Conservation (phyloP, 495 filamentous ascomycete species). For the Monascus purpureus region DNA sequence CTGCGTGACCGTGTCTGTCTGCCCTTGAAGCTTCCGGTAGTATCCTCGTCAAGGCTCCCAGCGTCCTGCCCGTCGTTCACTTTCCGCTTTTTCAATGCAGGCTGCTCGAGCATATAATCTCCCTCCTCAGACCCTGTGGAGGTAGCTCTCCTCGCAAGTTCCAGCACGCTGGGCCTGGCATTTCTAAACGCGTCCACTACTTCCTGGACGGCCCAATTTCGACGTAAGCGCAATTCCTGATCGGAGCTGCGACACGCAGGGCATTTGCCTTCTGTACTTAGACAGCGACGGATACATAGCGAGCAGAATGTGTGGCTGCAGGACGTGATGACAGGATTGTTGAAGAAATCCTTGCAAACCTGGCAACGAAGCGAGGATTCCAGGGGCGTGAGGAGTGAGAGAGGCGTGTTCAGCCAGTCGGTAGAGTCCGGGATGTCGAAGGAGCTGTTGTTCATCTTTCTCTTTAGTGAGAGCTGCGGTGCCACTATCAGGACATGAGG, state of each 20-base stretch:
- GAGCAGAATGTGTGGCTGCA: constrained; percentile 98
- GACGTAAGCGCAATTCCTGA: constrained; percentile 70
- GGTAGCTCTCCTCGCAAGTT: constrained; percentile 38
- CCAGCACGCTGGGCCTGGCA: constrained; percentile 46
- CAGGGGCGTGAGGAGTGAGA: constrained; percentile 56
- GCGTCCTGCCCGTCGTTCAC: constrained; percentile 22
- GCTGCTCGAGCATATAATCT: constrained; percentile 3
- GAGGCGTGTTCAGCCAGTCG: constrained; percentile 77
- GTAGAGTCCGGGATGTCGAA: constrained; percentile 72
- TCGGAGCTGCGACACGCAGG: constrained; percentile 65
- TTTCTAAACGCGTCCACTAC: constrained; percentile 65
- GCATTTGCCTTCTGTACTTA: constrained; percentile 71
- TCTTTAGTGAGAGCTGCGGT: not conserved
- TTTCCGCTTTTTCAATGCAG: constrained; percentile 30
- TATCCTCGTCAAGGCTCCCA: too few relatives aligned
- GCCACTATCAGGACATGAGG: too few relatives aligned
- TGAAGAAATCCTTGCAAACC: constrained; percentile 95
- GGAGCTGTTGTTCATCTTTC: constrained; percentile 26
- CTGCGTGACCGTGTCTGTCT: constrained; percentile 27
- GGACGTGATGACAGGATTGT: constrained; percentile 82
- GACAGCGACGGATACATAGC: constrained; percentile 74
- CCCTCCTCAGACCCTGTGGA: constrained; percentile 8
- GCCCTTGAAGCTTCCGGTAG: constrained; percentile 9
- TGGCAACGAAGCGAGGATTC: constrained; percentile 86
- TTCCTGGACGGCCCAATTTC: constrained; percentile 73